Percentiles rank a stretch among this genome's conserved stretches.
Conservation (phyloP, 163 green algal species). For the Trebouxiophyceae sp. region DNA sequence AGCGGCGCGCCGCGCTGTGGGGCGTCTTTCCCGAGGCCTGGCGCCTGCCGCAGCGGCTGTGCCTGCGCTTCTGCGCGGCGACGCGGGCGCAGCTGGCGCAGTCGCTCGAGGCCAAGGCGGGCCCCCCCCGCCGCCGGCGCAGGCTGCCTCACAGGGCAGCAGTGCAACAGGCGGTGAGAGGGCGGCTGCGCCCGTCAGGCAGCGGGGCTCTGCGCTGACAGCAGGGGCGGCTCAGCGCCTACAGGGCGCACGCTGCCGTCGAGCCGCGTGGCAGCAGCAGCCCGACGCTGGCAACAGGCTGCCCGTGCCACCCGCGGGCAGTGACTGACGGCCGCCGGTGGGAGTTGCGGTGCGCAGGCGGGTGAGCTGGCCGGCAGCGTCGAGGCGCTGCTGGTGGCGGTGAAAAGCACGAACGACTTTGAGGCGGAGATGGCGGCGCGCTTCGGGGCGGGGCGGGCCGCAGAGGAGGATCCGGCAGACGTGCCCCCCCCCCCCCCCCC, state of each 20-base stretch:
- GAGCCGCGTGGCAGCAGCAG: no score
- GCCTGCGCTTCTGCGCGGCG: slow-evolving; percentile 89
- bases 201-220: no score
- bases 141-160: no score
- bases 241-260: no score
- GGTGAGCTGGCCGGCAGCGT: slow-evolving; percentile 42
- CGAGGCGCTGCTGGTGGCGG: slow-evolving; percentile 61
- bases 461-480: background rate
- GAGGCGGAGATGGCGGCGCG: slow-evolving; percentile 83
- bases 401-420: slow-evolving; percentile 90
- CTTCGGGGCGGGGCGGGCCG: slow-evolving; percentile 48
- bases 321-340: no score
- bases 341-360: slow-evolving; percentile 26
- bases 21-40: slow-evolving; percentile 83
- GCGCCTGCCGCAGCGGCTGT: slow-evolving; percentile 82
- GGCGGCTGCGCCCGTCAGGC: no score
- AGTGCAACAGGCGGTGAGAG: no score
- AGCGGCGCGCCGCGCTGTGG: slow-evolving; percentile 77
- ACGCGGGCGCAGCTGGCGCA: slow-evolving; percentile 76
- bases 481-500: background rate
- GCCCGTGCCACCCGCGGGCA: no score
- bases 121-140: no score
- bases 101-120: no score
- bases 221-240: slow-evolving; percentile 16
- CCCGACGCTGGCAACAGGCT: no score